phyloP scores from a whole-genome alignment of 2,329 filamentous ascomycete species.

The Onygenales sp. region DNA sequence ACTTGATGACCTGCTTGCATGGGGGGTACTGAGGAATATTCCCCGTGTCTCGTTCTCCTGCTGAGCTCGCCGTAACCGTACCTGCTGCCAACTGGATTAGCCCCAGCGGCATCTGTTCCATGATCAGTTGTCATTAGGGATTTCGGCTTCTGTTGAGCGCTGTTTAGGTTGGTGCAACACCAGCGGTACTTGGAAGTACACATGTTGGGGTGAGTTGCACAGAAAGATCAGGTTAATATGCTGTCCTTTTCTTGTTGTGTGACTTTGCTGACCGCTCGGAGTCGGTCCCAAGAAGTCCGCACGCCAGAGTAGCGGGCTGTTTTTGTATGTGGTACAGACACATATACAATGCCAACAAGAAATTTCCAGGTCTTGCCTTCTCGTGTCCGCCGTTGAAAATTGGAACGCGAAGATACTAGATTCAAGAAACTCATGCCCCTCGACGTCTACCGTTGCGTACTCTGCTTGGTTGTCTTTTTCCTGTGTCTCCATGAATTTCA shows the following conservation, averaged over 20 bases:
- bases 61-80: background rate
- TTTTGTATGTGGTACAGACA: background rate
- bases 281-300: background rate
- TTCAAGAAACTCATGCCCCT: background rate
- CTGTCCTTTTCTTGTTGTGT: background rate
- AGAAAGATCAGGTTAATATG: background rate
- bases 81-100: background rate
- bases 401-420: background rate
- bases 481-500: too few relatives aligned
- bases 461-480: too few relatives aligned
- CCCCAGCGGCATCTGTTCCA: background rate
- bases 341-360: background rate
- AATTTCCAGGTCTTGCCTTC: background rate
- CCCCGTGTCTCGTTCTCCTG: too few relatives aligned
- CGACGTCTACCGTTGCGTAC: too few relatives aligned
- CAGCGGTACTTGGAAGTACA: background rate
- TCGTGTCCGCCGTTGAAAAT: background rate
- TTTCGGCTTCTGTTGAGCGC: background rate
- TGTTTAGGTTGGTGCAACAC: background rate
- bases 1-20: too few relatives aligned
- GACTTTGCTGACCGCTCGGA: background rate
- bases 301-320: background rate
- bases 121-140: background rate
- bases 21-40: too few relatives aligned
- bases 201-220: background rate